Base-by-base conservation (phyloP, 2,329 filamentous ascomycete species). In the Pestalotiopsis sp. region DNA sequence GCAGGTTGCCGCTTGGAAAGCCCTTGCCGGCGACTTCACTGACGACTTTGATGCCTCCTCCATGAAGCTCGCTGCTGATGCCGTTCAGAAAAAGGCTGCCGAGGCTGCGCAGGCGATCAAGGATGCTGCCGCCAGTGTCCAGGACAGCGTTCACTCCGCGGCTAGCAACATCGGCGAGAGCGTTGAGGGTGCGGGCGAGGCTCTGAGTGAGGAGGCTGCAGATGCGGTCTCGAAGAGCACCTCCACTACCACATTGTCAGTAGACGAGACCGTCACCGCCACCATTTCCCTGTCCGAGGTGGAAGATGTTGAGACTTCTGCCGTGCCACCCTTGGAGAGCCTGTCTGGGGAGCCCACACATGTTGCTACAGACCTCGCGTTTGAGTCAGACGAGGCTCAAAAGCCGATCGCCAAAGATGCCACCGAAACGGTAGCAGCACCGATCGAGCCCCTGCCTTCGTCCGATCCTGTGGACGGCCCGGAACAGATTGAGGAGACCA, bases 1-100 rank as follows among this genome's bases (percentile, higher is more conserved):
- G 85, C 89, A 94, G 71, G 92, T 96, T 68, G 92, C 92, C 7
- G 86, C 86, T 68, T 97, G 92, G 91, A 98, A 98, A 82, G 87
- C 97, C 55, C 84, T 86, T 48, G 90, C 92, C 7, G 82, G 85
- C 44, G 95, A 98, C 77, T 82, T 86, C 2, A 91, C 88, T 13
- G 90, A 96, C 64, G 90, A 97, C 76, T 98, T 97, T 74, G 90
- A 91, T 61, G 89, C 87, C 59, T 90, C 90, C 64, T 82, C 82
- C 17, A 86, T 92, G 74, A 87, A 89, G 64, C 81, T 85, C 10
- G 86, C 87, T 22, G 88, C 84, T 6, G 84, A 86, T 57, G 81
- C 66, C 24, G 66, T 48, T 30, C 44, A 57, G 60, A 64, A 26
- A 71, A 74, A 75, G n/a, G 73, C 74, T 66, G 72, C 75, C 44